phyloP scores from a whole-genome alignment of 768 basidiomycete genomes.

The Kockovaella imperatae region DNA sequence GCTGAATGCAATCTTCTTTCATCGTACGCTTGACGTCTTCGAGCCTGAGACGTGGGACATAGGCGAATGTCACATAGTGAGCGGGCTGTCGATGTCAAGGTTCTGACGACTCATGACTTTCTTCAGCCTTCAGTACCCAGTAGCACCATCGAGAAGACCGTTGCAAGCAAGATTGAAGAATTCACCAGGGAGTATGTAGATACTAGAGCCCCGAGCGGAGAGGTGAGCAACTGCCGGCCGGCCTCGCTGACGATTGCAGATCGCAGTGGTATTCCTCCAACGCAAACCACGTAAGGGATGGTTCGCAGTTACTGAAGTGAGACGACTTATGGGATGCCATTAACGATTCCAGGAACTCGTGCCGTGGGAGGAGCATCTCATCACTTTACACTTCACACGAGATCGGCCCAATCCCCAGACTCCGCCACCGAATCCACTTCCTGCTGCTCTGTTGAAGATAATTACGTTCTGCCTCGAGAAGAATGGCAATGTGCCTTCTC shows the following conservation, averaged over 20 bases:
- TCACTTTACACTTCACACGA: constrained; percentile 14
- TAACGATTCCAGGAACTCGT: constrained; percentile 26
- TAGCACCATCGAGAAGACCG: constrained; percentile 9
- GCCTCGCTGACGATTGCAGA: constrained; percentile 3
- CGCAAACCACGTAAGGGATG: constrained; percentile 32
- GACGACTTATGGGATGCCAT: constrained; percentile 3
- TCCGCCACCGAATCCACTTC: constrained; percentile 3
- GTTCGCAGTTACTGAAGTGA: constrained; percentile 40
- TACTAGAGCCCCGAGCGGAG: constrained; percentile 6
- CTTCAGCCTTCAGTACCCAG: constrained; percentile 7
- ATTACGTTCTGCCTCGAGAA: constrained; percentile 28
- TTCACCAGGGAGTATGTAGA: constrained; percentile 10
- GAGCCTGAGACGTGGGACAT: constrained; percentile 32
- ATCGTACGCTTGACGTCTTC: constrained; percentile 21
- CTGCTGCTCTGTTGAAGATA: constrained; percentile 18
- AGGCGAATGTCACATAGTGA: constrained; percentile 26
- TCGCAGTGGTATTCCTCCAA: constrained; percentile 37
- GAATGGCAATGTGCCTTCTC: constrained; percentile 23
- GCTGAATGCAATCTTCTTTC: constrained; percentile 33
- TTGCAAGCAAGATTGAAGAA: constrained; percentile 12
- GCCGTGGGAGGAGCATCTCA: constrained; percentile 41
- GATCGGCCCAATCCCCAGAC: background rate
- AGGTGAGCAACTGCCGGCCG: constrained; percentile 7
- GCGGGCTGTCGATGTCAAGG: constrained; percentile 7
- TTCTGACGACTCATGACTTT: background rate